Conservation (phyloP, 164 flowering plant genomes). For the Houttuynia cordata region DNA sequence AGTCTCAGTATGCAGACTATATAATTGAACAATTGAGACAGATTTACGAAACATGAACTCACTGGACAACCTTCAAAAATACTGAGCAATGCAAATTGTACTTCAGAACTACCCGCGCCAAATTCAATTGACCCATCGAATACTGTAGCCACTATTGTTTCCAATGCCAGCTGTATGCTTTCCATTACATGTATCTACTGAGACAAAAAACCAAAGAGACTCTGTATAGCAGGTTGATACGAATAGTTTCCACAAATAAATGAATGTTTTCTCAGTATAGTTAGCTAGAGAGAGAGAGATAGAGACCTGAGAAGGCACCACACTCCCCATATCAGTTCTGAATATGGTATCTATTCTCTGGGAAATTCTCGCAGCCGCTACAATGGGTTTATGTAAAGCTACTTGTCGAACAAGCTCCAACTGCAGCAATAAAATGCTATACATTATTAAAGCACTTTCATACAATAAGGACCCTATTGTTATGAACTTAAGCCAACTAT, state of each 20-base stretch:
- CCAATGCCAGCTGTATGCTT: slow-evolving; percentile 74
- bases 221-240: neutral
- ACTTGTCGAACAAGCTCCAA: slow-evolving; percentile 63
- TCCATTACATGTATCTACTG: slow-evolving; percentile 71
- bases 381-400: slow-evolving; percentile 55
- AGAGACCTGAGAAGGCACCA: slow-evolving; percentile 51
- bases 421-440: slow-evolving; percentile 27
- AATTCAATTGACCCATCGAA: slow-evolving; percentile 71
- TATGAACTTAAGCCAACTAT: too few species aligned
- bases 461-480: neutral
- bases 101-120: slow-evolving; percentile 41
- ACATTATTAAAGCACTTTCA: neutral
- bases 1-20: neutral
- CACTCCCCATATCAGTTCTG: slow-evolving; percentile 27
- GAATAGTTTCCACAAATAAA: neutral
- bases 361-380: slow-evolving; percentile 54
- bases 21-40: neutral
- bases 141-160: slow-evolving; percentile 49
- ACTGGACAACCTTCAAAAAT: slow-evolving; percentile 69
- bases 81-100: slow-evolving; percentile 33
- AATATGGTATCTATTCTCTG: slow-evolving; percentile 49
- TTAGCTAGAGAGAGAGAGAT: neutral
- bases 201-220: neutral
- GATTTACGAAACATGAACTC: slow-evolving; percentile 5
- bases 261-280: too few species aligned